Evolutionary conservation across 305 asterid species (phyloP).

Genomic region (Petunia hybrid): DNA sequence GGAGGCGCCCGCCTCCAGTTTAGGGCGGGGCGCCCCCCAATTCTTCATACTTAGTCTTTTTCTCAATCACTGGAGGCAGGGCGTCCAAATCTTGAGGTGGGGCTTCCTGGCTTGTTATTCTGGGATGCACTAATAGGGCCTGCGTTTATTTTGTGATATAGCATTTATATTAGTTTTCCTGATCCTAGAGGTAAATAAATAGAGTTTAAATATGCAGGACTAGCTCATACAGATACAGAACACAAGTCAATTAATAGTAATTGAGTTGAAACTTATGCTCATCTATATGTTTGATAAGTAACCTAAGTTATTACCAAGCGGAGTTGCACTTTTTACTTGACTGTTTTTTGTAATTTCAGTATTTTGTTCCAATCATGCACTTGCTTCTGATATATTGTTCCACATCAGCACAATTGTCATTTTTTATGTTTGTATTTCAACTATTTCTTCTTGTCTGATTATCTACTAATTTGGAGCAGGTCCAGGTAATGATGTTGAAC

Average conservation of each 20-base stretch:
- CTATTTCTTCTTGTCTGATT: background rate
- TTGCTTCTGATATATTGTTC: background rate
- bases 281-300: slow-evolving; percentile 10
- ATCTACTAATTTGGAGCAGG: slow-evolving; percentile 45
- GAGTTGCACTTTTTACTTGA: background rate
- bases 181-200: background rate
- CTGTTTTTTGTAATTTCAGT: background rate
- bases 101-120: background rate
- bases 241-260: background rate
- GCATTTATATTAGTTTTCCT: background rate
- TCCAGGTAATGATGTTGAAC: slow-evolving; percentile 62
- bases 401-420: background rate
- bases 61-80: too few species aligned
- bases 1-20: too few species aligned
- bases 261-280: background rate
- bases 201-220: background rate
- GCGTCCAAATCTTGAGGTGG: too few species aligned
- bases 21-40: too few species aligned
- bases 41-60: too few species aligned
- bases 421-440: slow-evolving; percentile 4
- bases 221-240: background rate
- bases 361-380: slow-evolving; percentile 18
- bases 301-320: background rate
- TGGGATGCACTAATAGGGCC: background rate
- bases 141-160: background rate